Evolutionary conservation across 106 monocot species (phyloP).

Genomic region (Narthecium ossifragum): DNA sequence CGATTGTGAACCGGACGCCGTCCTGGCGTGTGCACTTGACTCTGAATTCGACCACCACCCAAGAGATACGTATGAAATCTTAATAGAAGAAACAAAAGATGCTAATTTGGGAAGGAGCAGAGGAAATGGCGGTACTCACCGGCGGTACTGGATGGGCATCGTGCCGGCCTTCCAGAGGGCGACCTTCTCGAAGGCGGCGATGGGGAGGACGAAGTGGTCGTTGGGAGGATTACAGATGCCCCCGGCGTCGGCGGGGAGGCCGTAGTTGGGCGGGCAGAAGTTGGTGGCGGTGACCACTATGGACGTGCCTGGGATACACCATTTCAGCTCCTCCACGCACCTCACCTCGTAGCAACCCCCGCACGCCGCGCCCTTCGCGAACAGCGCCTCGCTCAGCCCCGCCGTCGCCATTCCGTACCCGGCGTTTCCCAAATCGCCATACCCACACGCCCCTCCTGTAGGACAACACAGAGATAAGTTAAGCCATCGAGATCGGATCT

Average conservation of each 20-base stretch:
- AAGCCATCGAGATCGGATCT: neutral
- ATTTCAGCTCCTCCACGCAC: constrained; percentile 81
- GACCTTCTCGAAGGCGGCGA: constrained; percentile 96
- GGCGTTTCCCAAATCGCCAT: constrained; percentile 67
- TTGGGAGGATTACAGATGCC: constrained; percentile 91
- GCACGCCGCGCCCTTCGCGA: constrained; percentile 70
- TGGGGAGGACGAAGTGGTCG: constrained; percentile 86
- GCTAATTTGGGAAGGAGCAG: too few relatives aligned
- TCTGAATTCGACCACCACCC: too few relatives aligned
- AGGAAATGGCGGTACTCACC: constrained; percentile 24
- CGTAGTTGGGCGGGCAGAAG: constrained; percentile 92
- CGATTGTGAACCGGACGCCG: constrained; percentile 64
- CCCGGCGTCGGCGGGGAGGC: constrained; percentile 61
- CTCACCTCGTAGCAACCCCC: constrained; percentile 88
- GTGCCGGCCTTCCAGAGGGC: constrained; percentile 95
- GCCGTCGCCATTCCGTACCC: constrained; percentile 89
- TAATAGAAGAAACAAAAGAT: too few relatives aligned
- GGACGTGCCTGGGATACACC: constrained; percentile 87
- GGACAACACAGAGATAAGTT: too few relatives aligned
- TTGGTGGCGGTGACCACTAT: constrained; percentile 84
- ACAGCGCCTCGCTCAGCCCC: constrained; percentile 74
- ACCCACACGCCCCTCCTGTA: constrained; percentile 90
- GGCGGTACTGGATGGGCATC: constrained; percentile 87
- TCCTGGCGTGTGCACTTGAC: constrained; percentile 77
- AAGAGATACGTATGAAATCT: too few relatives aligned